phyloP scores from a whole-genome alignment of 768 basidiomycete genomes.

The Neoboletus brunneissimus region DNA sequence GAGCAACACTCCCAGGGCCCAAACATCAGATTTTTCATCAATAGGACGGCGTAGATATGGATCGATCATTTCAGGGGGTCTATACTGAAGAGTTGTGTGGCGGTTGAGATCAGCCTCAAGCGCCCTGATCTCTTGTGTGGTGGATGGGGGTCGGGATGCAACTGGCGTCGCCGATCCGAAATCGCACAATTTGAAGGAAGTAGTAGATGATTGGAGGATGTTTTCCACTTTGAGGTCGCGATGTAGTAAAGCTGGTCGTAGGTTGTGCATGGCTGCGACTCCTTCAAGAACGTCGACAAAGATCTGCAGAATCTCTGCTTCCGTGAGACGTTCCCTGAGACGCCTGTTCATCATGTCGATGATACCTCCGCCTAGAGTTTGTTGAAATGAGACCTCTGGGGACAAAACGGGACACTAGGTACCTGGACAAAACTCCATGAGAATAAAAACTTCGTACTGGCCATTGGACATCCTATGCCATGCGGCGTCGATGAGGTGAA shows the following conservation, averaged over 20 bases:
- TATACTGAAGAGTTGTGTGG: constrained; percentile 95
- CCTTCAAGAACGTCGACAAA: constrained; percentile 98
- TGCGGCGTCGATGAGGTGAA: constrained; percentile 93
- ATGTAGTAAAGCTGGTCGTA: constrained; percentile 86
- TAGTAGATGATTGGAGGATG: constrained; percentile 83
- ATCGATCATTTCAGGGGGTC: constrained; percentile 99
- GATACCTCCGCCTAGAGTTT: constrained; percentile 80
- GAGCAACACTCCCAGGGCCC: constrained; percentile 94
- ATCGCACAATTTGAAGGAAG: constrained; percentile 94
- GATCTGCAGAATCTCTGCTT: constrained; percentile 95
- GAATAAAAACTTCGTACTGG: constrained; percentile 92
- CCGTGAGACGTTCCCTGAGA: constrained; percentile 89
- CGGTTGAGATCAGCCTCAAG: constrained; percentile 90
- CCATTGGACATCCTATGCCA: constrained; percentile 84
- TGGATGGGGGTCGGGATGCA: constrained; percentile 64
- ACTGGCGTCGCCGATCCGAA: constrained; percentile 92
- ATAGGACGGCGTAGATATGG: constrained; percentile 77
- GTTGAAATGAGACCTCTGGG: constrained; percentile 10
- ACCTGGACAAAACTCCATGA: constrained; percentile 98
- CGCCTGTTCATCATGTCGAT: constrained; percentile 99
- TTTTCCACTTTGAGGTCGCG: constrained; percentile 99
- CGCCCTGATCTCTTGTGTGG: constrained; percentile 78
- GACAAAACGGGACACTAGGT: constrained; percentile 17
- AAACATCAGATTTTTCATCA: constrained; percentile 95
- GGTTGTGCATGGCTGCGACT: constrained; percentile 94